These are phyloP conservation scores for Neofusicoccum kwambonambiense DNA, from an alignment of 2,329 filamentous ascomycete genomes.

Conservation along the genomic window DNA sequence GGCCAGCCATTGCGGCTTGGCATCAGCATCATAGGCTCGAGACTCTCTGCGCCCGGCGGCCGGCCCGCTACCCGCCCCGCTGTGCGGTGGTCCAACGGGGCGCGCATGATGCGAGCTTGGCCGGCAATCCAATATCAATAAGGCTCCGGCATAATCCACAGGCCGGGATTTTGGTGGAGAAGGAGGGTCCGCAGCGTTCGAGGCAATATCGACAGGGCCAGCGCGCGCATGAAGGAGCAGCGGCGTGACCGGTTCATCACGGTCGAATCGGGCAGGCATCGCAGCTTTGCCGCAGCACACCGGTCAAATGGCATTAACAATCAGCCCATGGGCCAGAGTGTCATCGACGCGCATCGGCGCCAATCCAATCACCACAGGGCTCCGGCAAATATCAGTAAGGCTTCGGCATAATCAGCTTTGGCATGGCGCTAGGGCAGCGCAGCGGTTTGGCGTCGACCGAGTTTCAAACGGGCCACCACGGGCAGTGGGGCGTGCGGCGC, in stretches of 20 bases:
- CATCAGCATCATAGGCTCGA: not conserved
- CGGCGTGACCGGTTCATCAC: slow-evolving; percentile 10
- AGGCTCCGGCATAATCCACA: not conserved
- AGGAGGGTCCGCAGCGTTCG: not conserved
- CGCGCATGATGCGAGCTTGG: slow-evolving; percentile 12
- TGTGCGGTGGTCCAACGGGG: not conserved
- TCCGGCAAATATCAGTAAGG: slow-evolving; percentile 12
- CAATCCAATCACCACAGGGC: not conserved
- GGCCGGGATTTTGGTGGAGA: not conserved
- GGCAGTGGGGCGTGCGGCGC: not conserved
- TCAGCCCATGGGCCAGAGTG: slow-evolving; percentile 12
- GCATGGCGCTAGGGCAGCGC: slow-evolving; percentile 12
- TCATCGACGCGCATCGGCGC: not conserved
- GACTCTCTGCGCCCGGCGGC: not conserved
- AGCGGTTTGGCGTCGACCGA: not conserved
- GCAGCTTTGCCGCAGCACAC: not conserved
- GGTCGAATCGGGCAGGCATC: not conserved
- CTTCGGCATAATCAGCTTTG: slow-evolving; percentile 12
- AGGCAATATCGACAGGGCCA: slow-evolving; percentile 13
- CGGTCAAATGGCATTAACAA: slow-evolving; percentile 8
- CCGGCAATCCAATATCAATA: slow-evolving; percentile 11
- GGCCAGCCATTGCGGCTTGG: not conserved
- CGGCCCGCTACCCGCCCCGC: slow-evolving; percentile 7
- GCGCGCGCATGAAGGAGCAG: slow-evolving; percentile 8
- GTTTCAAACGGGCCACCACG: slow-evolving; percentile 1